Evolutionary conservation across 371 early-diverging fungal species (phyloP).

Genomic region (Mucor ambiguus): DNA sequence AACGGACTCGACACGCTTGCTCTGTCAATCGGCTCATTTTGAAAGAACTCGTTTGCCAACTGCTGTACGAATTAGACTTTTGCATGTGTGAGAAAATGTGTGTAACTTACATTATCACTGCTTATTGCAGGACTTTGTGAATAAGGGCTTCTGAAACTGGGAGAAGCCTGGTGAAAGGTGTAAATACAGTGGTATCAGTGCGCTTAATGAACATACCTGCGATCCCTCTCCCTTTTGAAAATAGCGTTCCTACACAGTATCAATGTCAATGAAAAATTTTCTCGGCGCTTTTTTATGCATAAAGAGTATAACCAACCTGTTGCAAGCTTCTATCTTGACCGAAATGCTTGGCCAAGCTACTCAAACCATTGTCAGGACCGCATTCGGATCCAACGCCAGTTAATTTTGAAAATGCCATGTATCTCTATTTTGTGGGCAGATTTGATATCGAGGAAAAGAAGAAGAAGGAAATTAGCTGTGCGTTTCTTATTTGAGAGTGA

Average conservation of each 20-base stretch:
- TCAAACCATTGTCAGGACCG: conserved; percentile 74
- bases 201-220: conserved; percentile 32
- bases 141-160: conserved; percentile 33
- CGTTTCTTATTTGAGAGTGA: background rate
- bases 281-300: background rate
- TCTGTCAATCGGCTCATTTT: conserved; percentile 31
- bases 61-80: conserved; percentile 3
- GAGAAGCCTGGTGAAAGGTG: conserved; percentile 15
- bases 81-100: conserved; percentile 5
- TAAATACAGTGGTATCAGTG: background rate
- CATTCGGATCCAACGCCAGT: conserved; percentile 65
- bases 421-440: background rate
- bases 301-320: conserved; percentile 56
- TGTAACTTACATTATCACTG: conserved; percentile 19
- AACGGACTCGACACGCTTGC: conserved; percentile 27
- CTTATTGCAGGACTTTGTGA: conserved; percentile 10
- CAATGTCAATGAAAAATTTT: conserved; percentile 5
- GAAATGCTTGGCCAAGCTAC: conserved; percentile 75
- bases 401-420: conserved; percentile 21
- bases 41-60: conserved; percentile 47
- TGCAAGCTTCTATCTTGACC: conserved; percentile 74
- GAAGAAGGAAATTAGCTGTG: background rate
- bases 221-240: conserved; percentile 55
- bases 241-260: conserved; percentile 56
- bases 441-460: background rate